Conservation (phyloP, 495 filamentous ascomycete genomes). For the Aspergillus panamensis region DNA sequence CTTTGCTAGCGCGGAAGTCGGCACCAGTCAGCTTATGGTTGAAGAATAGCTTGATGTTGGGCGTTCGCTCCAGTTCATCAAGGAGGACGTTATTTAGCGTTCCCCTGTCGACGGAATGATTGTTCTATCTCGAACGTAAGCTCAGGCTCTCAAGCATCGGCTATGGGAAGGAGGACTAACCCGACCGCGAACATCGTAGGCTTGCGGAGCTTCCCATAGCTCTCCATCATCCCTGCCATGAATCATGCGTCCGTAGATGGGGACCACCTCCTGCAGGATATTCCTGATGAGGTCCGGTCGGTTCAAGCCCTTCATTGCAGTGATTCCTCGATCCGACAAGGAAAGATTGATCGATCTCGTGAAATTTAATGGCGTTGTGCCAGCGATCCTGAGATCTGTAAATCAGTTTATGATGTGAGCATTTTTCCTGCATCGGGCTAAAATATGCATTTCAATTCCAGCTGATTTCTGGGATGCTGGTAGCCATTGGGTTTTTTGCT, state of each 20-base stretch:
- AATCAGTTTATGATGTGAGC: constrained; percentile 8
- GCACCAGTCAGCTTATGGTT: constrained; percentile 86
- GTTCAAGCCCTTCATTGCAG: constrained; percentile 67
- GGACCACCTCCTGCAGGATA: constrained; percentile 73
- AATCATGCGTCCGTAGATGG: constrained; percentile 97
- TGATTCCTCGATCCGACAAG: constrained; percentile 90
- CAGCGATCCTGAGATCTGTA: constrained; percentile 78
- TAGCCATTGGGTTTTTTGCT: neutral
- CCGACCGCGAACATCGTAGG: constrained; percentile 85
- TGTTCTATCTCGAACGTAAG: constrained; percentile 31
- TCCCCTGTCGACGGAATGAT: constrained; percentile 57
- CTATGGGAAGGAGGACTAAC: constrained; percentile 45
- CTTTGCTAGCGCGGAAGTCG: constrained; percentile 70
- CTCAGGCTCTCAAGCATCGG: constrained; percentile 7
- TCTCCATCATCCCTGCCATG: constrained; percentile 68
- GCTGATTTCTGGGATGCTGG: neutral
- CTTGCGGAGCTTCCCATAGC: constrained; percentile 73
- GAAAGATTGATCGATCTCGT: constrained; percentile 97
- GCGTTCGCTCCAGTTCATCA: constrained; percentile 74
- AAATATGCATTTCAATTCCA: neutral
- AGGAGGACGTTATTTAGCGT: constrained; percentile 81
- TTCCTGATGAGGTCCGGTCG: constrained; percentile 63
- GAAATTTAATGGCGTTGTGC: constrained; percentile 87
- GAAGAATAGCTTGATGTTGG: constrained; percentile 89
- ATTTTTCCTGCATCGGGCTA: neutral